Evolutionary conservation across 306 rosid genomes (phyloP).

Genomic region (Geum urbanum): DNA sequence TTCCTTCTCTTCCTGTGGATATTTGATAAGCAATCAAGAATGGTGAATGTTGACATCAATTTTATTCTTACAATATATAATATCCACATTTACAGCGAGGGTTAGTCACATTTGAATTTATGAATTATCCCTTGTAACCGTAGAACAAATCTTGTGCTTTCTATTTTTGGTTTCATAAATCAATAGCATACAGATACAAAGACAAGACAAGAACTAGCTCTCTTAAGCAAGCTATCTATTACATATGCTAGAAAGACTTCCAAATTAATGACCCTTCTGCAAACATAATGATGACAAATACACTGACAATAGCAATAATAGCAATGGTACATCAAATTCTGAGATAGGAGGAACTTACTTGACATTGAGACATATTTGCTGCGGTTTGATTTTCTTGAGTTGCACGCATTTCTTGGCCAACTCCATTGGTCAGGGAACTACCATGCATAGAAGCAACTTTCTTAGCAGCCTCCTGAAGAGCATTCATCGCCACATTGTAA

Average conservation of each 20-base stretch:
- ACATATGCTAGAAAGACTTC: too few relatives aligned
- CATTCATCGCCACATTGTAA: conserved; percentile 77
- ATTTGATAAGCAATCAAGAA: conserved; percentile 20
- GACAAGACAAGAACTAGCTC: too few relatives aligned
- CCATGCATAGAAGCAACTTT: conserved; percentile 52
- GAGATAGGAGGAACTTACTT: conserved; percentile 45
- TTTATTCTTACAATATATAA: not conserved
- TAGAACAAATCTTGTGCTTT: not conserved
- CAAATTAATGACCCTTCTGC: not conserved
- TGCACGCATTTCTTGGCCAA: conserved; percentile 46
- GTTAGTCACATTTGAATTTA: not conserved
- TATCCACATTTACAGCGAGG: not conserved
- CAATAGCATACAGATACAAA: too few relatives aligned
- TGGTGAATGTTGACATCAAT: not conserved
- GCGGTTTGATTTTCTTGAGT: conserved; percentile 46
- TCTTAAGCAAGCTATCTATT: too few relatives aligned
- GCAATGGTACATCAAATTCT: conserved; percentile 10
- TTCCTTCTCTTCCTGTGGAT: conserved; percentile 64
- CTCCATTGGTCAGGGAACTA: conserved; percentile 48
- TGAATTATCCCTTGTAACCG: not conserved
- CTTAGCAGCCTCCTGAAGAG: conserved; percentile 72
- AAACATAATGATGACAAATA: not conserved
- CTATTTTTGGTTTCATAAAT: too few relatives aligned
- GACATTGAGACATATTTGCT: conserved; percentile 30
- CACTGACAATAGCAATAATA: conserved; percentile 1